These are phyloP conservation scores for Calamus simplicifolius DNA, from an alignment of 176 grass and related monocot genomes.

Conservation along the genomic window DNA sequence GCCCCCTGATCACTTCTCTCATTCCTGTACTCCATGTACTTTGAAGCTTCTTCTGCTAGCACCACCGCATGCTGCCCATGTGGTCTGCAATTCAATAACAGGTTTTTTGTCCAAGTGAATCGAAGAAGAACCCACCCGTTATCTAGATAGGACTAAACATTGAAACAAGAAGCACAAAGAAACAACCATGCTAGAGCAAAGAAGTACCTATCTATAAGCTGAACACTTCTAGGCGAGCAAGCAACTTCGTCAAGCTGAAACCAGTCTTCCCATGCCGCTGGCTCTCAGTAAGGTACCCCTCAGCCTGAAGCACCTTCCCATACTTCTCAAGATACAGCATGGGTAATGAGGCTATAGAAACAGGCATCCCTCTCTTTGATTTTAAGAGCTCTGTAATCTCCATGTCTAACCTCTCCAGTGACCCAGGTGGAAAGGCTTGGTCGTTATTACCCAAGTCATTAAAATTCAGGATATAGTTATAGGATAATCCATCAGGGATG, in stretches of 20 bases:
- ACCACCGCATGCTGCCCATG: slow-evolving; percentile 83
- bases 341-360: slow-evolving; percentile 80
- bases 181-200: too few relatives aligned
- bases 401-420: slow-evolving; percentile 35
- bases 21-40: slow-evolving; percentile 35
- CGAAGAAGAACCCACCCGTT: too few relatives aligned
- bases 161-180: too few relatives aligned
- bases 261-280: slow-evolving; percentile 72
- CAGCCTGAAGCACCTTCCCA: slow-evolving; percentile 70
- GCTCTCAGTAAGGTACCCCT: slow-evolving; percentile 92
- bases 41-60: slow-evolving; percentile 54
- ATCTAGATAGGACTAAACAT: too few relatives aligned
- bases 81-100: slow-evolving; percentile 31
- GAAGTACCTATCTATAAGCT: slow-evolving; percentile 56
- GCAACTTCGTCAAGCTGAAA: slow-evolving; percentile 77
- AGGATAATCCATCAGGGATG: slow-evolving; percentile 19
- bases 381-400: slow-evolving; percentile 58
- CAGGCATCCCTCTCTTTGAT: slow-evolving; percentile 44
- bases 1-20: slow-evolving; percentile 32
- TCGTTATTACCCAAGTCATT: slow-evolving; percentile 15
- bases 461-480: not conserved
- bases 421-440: slow-evolving; percentile 5
- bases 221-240: slow-evolving; percentile 59
- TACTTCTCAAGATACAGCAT: slow-evolving; percentile 72
- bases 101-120: too few relatives aligned